Conservation (phyloP, 2,329 filamentous ascomycete species). For the Pyrenophora teres region DNA sequence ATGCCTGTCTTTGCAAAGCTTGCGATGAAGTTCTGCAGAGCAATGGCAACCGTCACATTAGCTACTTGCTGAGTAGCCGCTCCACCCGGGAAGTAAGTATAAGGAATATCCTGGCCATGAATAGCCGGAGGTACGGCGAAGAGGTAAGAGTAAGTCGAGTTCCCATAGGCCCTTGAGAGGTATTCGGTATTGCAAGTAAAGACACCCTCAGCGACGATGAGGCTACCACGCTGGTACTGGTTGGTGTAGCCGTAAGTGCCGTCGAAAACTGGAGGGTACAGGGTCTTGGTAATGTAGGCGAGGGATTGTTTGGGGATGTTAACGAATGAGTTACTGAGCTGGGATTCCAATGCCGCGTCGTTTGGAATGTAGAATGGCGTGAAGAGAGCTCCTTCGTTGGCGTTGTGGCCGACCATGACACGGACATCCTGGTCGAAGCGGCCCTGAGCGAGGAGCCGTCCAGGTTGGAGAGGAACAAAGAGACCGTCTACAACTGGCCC, state of each 20-base stretch:
- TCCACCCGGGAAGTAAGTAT: constrained; percentile 58
- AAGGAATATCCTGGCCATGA: constrained; percentile 59
- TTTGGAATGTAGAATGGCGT: constrained; percentile 47
- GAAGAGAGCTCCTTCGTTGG: constrained; percentile 53
- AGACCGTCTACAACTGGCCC: constrained; percentile 44
- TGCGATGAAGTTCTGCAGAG: constrained; percentile 54
- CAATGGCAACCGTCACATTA: constrained; percentile 48
- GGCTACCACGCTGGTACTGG: constrained; percentile 50
- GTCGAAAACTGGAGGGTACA: constrained; percentile 58
- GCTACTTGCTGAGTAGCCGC: constrained; percentile 17
- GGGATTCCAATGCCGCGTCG: constrained; percentile 32
- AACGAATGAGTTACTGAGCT: constrained; percentile 35
- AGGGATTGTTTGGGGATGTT: constrained; percentile 40
- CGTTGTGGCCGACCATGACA: constrained; percentile 51
- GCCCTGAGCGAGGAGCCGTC: constrained; percentile 44
- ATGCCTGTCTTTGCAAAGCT: constrained; percentile 49
- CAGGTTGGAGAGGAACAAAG: constrained; percentile 40
- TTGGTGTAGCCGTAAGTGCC: constrained; percentile 54
- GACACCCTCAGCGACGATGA: constrained; percentile 51
- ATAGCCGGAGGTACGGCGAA: constrained; percentile 59
- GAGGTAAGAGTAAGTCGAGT: constrained; percentile 57
- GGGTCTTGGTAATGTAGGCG: constrained; percentile 49
- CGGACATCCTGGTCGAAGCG: constrained; percentile 44
- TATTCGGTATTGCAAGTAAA: constrained; percentile 61
- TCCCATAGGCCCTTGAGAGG: constrained; percentile 53